Percentiles rank a stretch among this genome's conserved stretches.
These are phyloP conservation scores for Crotalaria pallida DNA, from an alignment of 306 rosid species.

Conservation along the genomic window DNA sequence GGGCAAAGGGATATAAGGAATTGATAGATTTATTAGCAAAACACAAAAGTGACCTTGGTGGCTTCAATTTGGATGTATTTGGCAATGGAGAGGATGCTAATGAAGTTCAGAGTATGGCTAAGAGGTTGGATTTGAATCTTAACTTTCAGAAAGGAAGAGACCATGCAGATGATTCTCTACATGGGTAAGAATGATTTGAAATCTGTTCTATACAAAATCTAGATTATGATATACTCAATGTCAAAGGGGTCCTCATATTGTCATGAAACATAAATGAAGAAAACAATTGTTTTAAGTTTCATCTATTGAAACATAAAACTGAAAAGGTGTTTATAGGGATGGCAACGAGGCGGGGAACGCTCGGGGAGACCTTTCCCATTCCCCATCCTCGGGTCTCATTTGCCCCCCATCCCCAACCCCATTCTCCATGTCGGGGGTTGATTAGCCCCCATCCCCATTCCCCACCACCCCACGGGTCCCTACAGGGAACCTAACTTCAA, in stretches of 20 bases:
- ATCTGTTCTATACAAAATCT: not conserved
- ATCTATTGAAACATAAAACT: not conserved
- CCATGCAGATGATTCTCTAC: conserved; percentile 92
- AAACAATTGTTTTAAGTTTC: not conserved
- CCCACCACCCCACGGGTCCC: too few relatives aligned
- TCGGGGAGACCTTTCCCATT: too few relatives aligned
- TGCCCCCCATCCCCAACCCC: too few relatives aligned
- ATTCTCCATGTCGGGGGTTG: too few relatives aligned
- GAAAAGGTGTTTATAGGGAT: too few relatives aligned
- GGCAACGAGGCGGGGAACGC: too few relatives aligned
- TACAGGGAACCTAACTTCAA: too few relatives aligned
- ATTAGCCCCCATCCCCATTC: too few relatives aligned
- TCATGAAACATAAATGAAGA: not conserved
- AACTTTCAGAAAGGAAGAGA: conserved; percentile 94
- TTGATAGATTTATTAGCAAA: conserved; percentile 76
- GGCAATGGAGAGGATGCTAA: conserved; percentile 95
- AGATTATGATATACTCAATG: conserved; percentile 3
- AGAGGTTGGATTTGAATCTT: conserved; percentile 74
- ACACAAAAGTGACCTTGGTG: conserved; percentile 71
- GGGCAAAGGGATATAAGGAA: conserved; percentile 96
- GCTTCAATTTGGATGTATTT: conserved; percentile 84
- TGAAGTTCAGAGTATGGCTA: conserved; percentile 84
- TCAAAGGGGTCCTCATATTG: not conserved
- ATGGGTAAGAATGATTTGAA: conserved; percentile 56
- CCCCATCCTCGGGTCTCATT: too few relatives aligned